Base-by-base conservation (phyloP, 768 basidiomycete species). In the Stropharia rugosoannulata region DNA sequence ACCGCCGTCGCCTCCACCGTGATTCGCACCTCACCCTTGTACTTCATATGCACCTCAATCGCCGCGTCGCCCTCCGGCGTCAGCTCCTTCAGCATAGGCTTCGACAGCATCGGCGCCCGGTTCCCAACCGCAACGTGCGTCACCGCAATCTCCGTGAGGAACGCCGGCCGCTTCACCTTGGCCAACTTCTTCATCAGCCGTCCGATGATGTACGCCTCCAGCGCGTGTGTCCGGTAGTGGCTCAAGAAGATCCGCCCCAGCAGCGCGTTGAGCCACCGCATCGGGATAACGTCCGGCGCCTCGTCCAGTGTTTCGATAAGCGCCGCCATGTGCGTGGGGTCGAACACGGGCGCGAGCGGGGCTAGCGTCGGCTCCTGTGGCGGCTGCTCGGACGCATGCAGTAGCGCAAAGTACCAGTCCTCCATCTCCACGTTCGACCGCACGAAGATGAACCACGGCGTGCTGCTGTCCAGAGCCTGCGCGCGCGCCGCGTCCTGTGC, bases 41-140 rank as follows among this genome's bases (percentile, higher is more conserved):
- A 95, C 11, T 77, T 79, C 22, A 96, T 71, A 59, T 90, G 87
- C 5, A 95, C 83, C 65, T 98, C 96, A 65, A 98, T 75, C 4
- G 92, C 81, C 0, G 94, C 93, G 60, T 96, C 92, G 15, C 97
- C 97, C 54, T 97, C 94, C 61, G 88, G 86, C 1, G 94, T 96
- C 52, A 98, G 84, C 64, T 98, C 94, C 74, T 98, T 98, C 53
- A 99, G 78, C 96, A 98, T 98, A 3, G 97, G 97, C 61, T 95
- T 96, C 79, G 89, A 93, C 59, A 98, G 80, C 60, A 89, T 89
- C 2, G 95, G 93, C 0, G 91, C 80, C 51, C 77, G 85, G 62
- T 85, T 84, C 9, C 96, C 96, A 47, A 97, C 87, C 39, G 90
- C 88, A 47, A 96, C 95, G 59, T 96, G 91, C 36, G 87, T 87